Base-by-base conservation (phyloP, 805 yeast genomes). In the Saturnispora diversa region DNA sequence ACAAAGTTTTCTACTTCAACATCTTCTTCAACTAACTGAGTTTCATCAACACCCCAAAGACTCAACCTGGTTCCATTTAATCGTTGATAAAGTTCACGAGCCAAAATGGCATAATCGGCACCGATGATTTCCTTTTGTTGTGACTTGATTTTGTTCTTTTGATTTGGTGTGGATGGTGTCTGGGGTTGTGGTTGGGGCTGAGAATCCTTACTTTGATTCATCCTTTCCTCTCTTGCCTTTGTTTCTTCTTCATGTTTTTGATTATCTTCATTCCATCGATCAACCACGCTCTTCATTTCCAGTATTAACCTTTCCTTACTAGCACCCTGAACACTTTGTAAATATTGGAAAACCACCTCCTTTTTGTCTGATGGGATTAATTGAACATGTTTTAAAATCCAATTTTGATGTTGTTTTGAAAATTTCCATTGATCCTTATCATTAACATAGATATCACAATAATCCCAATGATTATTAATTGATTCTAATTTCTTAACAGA, bases 341-440 rank as follows among this genome's bases (percentile, higher is more conserved):
- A 54, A 50, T 84, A 84, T 5, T 53, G 54, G 11, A 64, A 45
- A 43, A 84, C 57, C 21, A 74, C 70, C 1, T 54, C 59, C 37
- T 71, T 75, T 52, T 80, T 83, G 8, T 65, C 61, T 0, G 61
- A 63, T 2, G 78, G 81, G 17, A 79, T 74, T 19, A 50, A 46
- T 37, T 62, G 67, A 24, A 81, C 59, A 55, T 84, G 77, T 52
- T 76, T 77, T 47, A 84, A 61, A 31, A 84, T 69, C 94, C 94
- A 84, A 54, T 84, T 84, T 59, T 84, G 94, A 48, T 84, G 84
- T 64, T 80, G 88, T 53, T 84, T 84, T 44, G 86, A 79, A 58
- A 84, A 84, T 64, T 84, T 84, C 94, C 94, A 84, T 44, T 70
- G 66, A 0, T 62, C 74, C 44, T 59, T 63, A 46, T 80, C 84